Evolutionary conservation across 192 early-diverging fungal species (phyloP), one percentile per base, ranked within the genome.

Genomic region (Bifiguratus adelaidae): DNA sequence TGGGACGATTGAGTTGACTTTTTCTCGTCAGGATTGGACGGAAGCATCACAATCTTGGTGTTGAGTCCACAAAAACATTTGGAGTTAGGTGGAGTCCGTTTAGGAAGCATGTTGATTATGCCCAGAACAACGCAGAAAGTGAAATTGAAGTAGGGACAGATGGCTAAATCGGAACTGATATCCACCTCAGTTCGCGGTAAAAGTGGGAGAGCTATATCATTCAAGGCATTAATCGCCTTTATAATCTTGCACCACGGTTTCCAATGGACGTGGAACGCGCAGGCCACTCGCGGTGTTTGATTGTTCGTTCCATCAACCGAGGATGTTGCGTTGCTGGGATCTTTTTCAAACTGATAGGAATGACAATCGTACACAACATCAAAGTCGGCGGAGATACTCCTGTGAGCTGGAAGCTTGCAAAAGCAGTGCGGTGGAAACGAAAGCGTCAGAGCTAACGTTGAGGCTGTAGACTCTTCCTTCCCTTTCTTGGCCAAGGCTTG

Each of bases 121-220:
- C 40, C 2, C 28, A 57, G 52, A 19, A 41, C 25, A 15, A 50
- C 50, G 38, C 61, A 63, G 40, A 52, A 63, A 0, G 61, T 63
- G 22, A 48, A 57, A 25, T 63, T 63, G 43, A 63, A 63, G 22
- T 33, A 52, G 6, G 61, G 49, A 25, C 61, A 63, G 30, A 46
- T 35, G 18, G 3, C 27, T 1, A 63, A 21, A 37, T 63, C 61
- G 1, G 20, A 8, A 49, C 54, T 41, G 5, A 27, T n/a, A n/a
- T n/a, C n/a, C n/a, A n/a, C n/a, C n/a, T n/a, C n/a, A n/a, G n/a
- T n/a, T n/a, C n/a, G n/a, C n/a, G n/a, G n/a, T n/a, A n/a, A n/a
- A n/a, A n/a, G n/a, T n/a, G n/a, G 2, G 7, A 20, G 23, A 30
- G 50, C 23, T 5, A 54, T 19, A 21, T 4, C 2, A 2, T 27